phyloP scores from a whole-genome alignment of 2,329 filamentous ascomycete species.

The Pseudogymnoascus sp. region DNA sequence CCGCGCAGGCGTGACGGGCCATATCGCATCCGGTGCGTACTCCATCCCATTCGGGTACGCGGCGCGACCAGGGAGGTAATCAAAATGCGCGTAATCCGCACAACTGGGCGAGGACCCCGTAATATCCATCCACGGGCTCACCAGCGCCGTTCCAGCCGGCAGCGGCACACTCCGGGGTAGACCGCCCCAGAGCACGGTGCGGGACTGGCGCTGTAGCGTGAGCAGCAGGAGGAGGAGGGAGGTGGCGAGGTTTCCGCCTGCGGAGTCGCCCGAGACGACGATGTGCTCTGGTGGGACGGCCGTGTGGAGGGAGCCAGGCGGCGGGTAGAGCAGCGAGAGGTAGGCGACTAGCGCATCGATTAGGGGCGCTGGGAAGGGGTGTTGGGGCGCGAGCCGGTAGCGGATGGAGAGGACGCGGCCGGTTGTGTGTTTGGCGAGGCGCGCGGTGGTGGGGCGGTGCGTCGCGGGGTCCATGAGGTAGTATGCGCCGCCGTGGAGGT shows the following conservation, averaged over 20 bases:
- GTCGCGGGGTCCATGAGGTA: constrained; percentile 62
- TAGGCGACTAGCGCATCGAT: constrained; percentile 64
- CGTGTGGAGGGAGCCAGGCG: constrained; percentile 56
- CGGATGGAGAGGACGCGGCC: constrained; percentile 64
- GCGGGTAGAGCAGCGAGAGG: constrained; percentile 63
- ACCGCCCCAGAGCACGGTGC: constrained; percentile 53
- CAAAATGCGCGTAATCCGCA: constrained; percentile 43
- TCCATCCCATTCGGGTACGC: constrained; percentile 24
- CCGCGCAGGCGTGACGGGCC: constrained; percentile 49
- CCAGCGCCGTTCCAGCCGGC: constrained; percentile 54
- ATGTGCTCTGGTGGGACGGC: constrained; percentile 58
- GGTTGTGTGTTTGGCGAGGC: constrained; percentile 56
- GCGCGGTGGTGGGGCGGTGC: constrained; percentile 50
- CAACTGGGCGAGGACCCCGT: constrained; percentile 53
- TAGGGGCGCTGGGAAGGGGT: constrained; percentile 62
- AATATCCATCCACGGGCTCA: constrained; percentile 65
- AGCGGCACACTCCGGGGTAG: constrained; percentile 49
- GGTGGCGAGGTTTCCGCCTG: constrained; percentile 63
- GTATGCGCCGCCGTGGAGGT: constrained; percentile 70
- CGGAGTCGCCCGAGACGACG: constrained; percentile 62
- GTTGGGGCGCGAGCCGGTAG: constrained; percentile 64
- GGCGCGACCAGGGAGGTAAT: constrained; percentile 49
- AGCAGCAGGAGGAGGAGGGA: constrained; percentile 61
- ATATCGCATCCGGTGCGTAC: constrained; percentile 43
- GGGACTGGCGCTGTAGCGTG: constrained; percentile 43